Evolutionary conservation across 2,329 filamentous ascomycete species (phyloP).

Genomic region (Drechslera avenae): DNA sequence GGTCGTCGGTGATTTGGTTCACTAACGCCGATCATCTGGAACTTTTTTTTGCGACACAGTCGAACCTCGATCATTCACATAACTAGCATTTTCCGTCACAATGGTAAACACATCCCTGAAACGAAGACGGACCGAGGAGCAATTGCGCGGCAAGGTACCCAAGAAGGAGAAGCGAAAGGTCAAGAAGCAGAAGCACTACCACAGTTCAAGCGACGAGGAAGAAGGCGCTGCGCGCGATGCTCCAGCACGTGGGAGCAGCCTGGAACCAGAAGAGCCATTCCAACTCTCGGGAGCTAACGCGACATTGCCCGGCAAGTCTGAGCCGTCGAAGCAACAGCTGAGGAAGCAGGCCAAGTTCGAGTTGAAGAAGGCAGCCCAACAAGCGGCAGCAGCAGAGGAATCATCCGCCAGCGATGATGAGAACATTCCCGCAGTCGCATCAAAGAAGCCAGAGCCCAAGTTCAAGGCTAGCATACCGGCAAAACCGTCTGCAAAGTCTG

Average conservation of each 20-base stretch:
- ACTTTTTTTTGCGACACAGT: constrained; percentile 30
- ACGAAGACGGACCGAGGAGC: constrained; percentile 66
- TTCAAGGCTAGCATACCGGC: constrained; percentile 25
- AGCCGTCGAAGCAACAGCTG: constrained; percentile 21
- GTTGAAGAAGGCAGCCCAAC: constrained; percentile 22
- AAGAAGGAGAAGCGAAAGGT: constrained; percentile 62
- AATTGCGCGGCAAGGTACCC: constrained; percentile 59
- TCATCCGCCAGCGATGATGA: constrained; percentile 17
- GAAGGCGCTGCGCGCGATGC: constrained; percentile 39
- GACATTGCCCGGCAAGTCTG: constrained; percentile 17
- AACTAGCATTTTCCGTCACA: constrained; percentile 20
- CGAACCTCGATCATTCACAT: constrained; percentile 6
- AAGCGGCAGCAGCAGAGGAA: constrained; percentile 15
- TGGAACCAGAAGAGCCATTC: constrained; percentile 34
- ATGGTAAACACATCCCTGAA: constrained; percentile 52
- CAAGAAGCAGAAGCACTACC: constrained; percentile 67
- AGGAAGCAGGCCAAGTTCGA: constrained; percentile 25
- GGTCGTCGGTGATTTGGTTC: constrained; percentile 35
- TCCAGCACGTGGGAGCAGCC: constrained; percentile 25
- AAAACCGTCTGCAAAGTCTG: constrained; percentile 26
- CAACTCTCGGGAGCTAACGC: constrained; percentile 33
- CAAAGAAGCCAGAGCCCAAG: constrained; percentile 28
- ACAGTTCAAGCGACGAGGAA: constrained; percentile 68
- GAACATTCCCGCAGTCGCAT: constrained; percentile 1
- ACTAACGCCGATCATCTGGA: constrained; percentile 29